A percentile compares a stretch with the other conserved stretches of the same genome.
Conservation (phyloP, 148 eudicot genomes). For the Persicaria maculosa region DNA sequence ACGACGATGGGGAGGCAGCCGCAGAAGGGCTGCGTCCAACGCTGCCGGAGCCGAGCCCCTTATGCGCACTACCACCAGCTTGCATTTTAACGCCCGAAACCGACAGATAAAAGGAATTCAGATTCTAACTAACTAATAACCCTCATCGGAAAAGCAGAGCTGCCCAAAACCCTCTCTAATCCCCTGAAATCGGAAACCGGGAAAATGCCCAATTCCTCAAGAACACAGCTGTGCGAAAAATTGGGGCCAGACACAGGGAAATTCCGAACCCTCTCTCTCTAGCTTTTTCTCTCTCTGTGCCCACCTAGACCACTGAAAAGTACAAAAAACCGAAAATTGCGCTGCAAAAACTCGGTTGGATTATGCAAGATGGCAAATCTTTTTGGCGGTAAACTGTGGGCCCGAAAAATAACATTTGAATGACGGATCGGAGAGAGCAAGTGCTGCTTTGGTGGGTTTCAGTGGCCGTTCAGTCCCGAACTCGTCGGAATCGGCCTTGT, state of each 20-base stretch:
- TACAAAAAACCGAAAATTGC: constrained; percentile 1
- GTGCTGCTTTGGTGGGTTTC: constrained; percentile 16
- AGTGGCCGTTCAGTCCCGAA: constrained; percentile 21
- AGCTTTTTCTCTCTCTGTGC: constrained; percentile 14
- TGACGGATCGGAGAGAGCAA: constrained; percentile 27
- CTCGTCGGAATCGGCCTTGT: constrained; percentile 34
- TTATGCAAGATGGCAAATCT: background rate
- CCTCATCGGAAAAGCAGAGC: background rate
- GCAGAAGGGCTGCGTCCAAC: constrained; percentile 67
- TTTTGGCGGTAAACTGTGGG: constrained; percentile 27
- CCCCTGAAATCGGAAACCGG: background rate
- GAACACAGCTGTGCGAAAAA: constrained; percentile 8
- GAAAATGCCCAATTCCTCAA: constrained; percentile 1
- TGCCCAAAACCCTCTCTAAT: constrained; percentile 11
- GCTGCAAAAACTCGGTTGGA: constrained; percentile 12
- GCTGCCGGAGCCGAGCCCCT: constrained; percentile 37
- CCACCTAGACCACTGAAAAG: background rate
- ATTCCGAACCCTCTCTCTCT: background rate
- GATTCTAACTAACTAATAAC: background rate
- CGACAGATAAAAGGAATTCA: constrained; percentile 1
- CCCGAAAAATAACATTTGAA: constrained; percentile 7
- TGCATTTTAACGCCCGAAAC: constrained; percentile 37
- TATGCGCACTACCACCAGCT: constrained; percentile 77
- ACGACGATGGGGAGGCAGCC: constrained; percentile 81
- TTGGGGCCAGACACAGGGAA: background rate